phyloP scores from a whole-genome alignment of 139 green algal genomes.

The Volvox reticuliferus region DNA sequence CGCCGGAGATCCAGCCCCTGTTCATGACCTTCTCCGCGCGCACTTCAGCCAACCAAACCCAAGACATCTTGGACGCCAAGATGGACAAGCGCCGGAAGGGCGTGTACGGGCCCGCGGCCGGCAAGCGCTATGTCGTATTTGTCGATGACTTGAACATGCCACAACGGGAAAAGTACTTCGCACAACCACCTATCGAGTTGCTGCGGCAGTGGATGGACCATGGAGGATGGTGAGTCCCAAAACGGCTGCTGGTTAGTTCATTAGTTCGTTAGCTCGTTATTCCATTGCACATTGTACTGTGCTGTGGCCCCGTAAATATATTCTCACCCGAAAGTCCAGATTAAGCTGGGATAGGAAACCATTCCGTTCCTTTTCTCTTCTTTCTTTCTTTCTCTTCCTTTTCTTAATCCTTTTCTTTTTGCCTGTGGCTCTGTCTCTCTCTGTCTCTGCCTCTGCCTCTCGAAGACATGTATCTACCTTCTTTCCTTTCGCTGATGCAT shows the following conservation, averaged over 20 bases:
- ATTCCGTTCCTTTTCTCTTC: background rate
- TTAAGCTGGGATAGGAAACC: too few species aligned
- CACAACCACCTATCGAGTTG: slow-evolving; percentile 89
- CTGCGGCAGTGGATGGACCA: slow-evolving; percentile 90
- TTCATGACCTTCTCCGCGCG: slow-evolving; percentile 88
- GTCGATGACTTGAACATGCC: slow-evolving; percentile 83
- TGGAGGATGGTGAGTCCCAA: slow-evolving; percentile 68
- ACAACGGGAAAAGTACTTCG: slow-evolving; percentile 85
- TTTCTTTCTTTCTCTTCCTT: background rate
- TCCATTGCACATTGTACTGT: too few species aligned
- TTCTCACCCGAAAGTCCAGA: too few species aligned
- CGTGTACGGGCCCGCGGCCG: slow-evolving; percentile 67
- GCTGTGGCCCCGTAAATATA: too few species aligned
- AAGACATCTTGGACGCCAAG: slow-evolving; percentile 83
- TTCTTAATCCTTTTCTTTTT: too few species aligned
- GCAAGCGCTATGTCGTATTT: slow-evolving; percentile 75
- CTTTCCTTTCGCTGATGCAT: too few species aligned
- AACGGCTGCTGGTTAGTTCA: background rate
- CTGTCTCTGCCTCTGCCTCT: too few species aligned
- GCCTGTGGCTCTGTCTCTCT: too few species aligned
- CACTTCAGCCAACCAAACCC: slow-evolving; percentile 86
- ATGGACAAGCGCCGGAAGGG: slow-evolving; percentile 86
- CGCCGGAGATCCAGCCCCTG: slow-evolving; percentile 69
- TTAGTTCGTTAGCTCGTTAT: too few species aligned
- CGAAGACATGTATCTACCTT: too few species aligned